Base-by-base conservation (phyloP, 345 rosid species). In the Sisymbrium altissimum region DNA sequence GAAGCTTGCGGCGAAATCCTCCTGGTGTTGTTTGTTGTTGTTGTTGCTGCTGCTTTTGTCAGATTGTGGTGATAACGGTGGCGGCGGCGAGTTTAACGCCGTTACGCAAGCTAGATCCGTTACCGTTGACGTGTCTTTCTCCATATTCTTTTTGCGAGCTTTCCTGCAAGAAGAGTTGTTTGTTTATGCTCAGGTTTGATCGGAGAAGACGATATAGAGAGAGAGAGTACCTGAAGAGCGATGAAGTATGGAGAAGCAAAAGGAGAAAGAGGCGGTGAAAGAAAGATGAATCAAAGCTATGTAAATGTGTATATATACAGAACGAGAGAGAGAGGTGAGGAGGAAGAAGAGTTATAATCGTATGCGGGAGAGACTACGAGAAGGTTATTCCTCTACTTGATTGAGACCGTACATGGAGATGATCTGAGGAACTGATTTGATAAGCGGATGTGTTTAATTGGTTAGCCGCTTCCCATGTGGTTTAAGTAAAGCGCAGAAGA, bases 1-100 rank as follows among this genome's bases (percentile, higher is more conserved):
- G 85, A 89, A 89, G 69, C 73, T 72, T 35, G 82, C 78, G 6
- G 86, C 83, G 54, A 89, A 81, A 9, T 82, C 83, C 23, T 80
- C 79, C 19, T 63, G 80, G 35, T 63, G 79, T 14, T 61, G 77
- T 14, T 40, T 75, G 58, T n/a, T 61, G 45, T 3, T 27, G 29
- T 27, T 27, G 29, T 27, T 27, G 25, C 25, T 27, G 25, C 25
- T 46, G 70, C 78, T 72, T 38, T 72, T 74, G 3, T 72, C 67
- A 18, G 73, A 68, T 7, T 63, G 65, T 1, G 70, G 72, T 0
- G 83, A 71, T 52, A 83, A 59, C 7, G 81, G 73, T 50, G 85
- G 77, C 19, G 77, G 80, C 3, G 84, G 41, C 5, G 80, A 66
- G 33, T 77, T 70, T 3, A 75, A 2, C 43, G 76, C 46, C 44